These are phyloP conservation scores for Phragmites australis DNA, from an alignment of 176 grass and related monocot species.

Conservation along the genomic window DNA sequence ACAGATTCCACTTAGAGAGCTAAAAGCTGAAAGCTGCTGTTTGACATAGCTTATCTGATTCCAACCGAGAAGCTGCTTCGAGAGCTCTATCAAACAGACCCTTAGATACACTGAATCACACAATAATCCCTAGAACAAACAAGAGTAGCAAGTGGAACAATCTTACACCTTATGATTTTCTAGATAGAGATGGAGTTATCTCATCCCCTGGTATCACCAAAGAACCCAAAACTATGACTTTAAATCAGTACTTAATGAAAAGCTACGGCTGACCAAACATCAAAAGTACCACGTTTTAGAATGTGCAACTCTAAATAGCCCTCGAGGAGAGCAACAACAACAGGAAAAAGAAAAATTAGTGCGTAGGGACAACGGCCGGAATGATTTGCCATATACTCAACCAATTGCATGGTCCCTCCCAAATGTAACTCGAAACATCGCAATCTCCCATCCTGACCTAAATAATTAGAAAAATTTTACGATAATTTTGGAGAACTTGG, in stretches of 20 bases:
- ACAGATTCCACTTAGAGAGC: too few relatives aligned
- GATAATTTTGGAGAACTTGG: too few relatives aligned
- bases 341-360: neutral
- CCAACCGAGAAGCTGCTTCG: too few relatives aligned
- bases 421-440: constrained; percentile 31
- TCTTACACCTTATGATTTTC: neutral
- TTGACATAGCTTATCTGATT: too few relatives aligned
- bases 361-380: constrained; percentile 23
- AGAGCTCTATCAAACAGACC: too few relatives aligned
- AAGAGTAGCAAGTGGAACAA: too few relatives aligned
- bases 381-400: constrained; percentile 41
- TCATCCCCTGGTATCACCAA: neutral
- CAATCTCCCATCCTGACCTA: constrained; percentile 8
- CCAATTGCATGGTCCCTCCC: constrained; percentile 21
- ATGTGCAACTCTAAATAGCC: neutral
- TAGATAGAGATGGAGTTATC: neutral
- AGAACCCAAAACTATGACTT: constrained; percentile 16
- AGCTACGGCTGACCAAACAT: constrained; percentile 40
- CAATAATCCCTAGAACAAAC: too few relatives aligned
- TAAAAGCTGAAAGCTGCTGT: too few relatives aligned
- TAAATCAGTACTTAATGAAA: constrained; percentile 14
- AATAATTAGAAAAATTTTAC: too few relatives aligned
- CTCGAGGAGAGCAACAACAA: neutral
- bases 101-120: neutral
- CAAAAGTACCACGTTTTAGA: constrained; percentile 8